Conservation (phyloP, 306 rosid species). For the Inga leiocalycina region DNA sequence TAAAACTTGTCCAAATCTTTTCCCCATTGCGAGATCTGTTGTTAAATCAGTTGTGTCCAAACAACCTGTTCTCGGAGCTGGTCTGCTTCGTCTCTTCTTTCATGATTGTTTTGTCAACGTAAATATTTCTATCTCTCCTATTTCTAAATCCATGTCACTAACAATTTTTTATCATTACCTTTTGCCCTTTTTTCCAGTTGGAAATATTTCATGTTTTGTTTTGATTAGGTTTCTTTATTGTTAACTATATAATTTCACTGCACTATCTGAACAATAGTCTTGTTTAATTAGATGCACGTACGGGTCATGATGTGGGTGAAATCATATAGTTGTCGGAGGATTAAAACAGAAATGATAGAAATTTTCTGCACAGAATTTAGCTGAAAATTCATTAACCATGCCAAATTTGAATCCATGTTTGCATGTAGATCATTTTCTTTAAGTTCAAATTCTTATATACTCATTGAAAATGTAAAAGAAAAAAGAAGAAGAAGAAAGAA, state of each 20-base stretch:
- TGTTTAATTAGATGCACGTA: background rate
- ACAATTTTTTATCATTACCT: background rate
- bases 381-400: background rate
- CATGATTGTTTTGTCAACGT: conserved; percentile 93
- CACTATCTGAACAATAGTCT: too few species aligned
- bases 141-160: background rate
- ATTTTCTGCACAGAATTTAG: background rate
- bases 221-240: background rate
- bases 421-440: background rate
- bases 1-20: conserved; percentile 59
- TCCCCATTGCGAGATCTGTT: conserved; percentile 35
- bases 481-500: too few species aligned
- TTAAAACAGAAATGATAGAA: background rate
- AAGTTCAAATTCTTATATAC: background rate
- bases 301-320: background rate
- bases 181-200: background rate
- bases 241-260: background rate
- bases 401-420: background rate
- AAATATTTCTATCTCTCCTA: background rate
- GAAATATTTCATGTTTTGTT: too few species aligned
- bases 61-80: conserved; percentile 72
- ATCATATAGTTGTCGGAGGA: background rate
- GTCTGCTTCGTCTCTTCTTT: conserved; percentile 76
- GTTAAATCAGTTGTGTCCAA: conserved; percentile 57
- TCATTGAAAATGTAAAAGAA: background rate